Evolutionary conservation across 2,329 filamentous ascomycete genomes (phyloP).

Genomic region (Epichloe amarillans): DNA sequence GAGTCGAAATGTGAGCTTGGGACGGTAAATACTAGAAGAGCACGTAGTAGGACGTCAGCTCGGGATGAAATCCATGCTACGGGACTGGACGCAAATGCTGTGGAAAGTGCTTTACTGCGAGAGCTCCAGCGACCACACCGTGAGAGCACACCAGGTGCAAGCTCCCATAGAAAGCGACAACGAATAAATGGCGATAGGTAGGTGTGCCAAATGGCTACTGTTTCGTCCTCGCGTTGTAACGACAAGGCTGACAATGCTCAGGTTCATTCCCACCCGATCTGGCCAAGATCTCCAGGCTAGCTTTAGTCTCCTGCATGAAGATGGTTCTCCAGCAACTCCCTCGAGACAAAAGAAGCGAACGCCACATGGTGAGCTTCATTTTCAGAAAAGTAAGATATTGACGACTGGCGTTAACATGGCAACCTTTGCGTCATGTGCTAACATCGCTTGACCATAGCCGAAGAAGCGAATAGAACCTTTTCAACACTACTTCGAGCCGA

Average conservation of each 20-base stretch:
- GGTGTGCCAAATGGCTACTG: constrained; percentile 5
- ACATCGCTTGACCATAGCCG: constrained; percentile 35
- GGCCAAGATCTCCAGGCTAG: constrained; percentile 89
- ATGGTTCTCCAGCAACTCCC: constrained; percentile 83
- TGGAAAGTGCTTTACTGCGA: constrained; percentile 37
- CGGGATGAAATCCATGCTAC: constrained; percentile 23
- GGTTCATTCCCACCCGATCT: constrained; percentile 89
- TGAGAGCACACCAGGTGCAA: constrained; percentile 39
- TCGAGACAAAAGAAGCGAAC: constrained; percentile 74
- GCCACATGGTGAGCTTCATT: constrained; percentile 82
- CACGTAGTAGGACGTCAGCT: constrained; percentile 22
- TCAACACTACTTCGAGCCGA: constrained; percentile 79
- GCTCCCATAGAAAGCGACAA: constrained; percentile 45
- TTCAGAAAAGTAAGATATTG: constrained; percentile 66
- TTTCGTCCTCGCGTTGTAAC: not conserved
- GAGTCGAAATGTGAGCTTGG: constrained; percentile 29
- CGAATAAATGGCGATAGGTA: constrained; percentile 50
- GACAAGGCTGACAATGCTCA: constrained; percentile 25
- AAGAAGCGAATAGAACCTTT: constrained; percentile 91
- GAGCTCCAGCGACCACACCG: constrained; percentile 37
- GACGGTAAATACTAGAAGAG: constrained; percentile 17
- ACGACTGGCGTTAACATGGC: not conserved
- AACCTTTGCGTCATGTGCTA: not conserved
- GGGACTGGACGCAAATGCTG: constrained; percentile 33
- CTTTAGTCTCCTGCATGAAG: constrained; percentile 83